These are phyloP conservation scores for Boletus pseudopeckii DNA, from an alignment of 768 basidiomycete genomes.

Conservation along the genomic window DNA sequence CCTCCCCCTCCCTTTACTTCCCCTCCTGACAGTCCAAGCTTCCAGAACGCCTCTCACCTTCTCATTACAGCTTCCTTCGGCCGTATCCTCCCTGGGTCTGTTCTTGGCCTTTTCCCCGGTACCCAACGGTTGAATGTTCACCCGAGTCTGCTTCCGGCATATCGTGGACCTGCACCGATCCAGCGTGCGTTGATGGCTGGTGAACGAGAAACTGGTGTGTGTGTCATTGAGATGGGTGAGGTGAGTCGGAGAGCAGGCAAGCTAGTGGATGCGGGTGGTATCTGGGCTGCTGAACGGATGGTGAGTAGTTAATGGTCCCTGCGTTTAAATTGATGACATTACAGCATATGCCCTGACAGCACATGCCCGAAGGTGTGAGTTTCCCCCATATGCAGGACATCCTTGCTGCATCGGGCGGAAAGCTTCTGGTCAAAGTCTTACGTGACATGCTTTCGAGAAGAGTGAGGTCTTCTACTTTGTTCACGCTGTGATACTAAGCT, in stretches of 20 bases:
- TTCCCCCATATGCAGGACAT: slow-evolving; percentile 55
- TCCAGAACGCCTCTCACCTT: slow-evolving; percentile 44
- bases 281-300: slow-evolving; percentile 54
- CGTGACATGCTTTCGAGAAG: slow-evolving; percentile 57
- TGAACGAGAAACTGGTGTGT: slow-evolving; percentile 71
- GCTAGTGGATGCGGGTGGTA: slow-evolving; percentile 67
- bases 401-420: slow-evolving; percentile 64
- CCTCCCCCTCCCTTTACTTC: slow-evolving; percentile 39
- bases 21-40: not conserved
- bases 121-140: slow-evolving; percentile 78
- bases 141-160: slow-evolving; percentile 80
- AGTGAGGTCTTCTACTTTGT: slow-evolving; percentile 32
- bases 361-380: slow-evolving; percentile 45
- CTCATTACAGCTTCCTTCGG: slow-evolving; percentile 91
- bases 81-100: slow-evolving; percentile 64
- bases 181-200: slow-evolving; percentile 76
- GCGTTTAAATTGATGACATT: not conserved
- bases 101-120: slow-evolving; percentile 60
- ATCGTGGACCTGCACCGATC: slow-evolving; percentile 90
- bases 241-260: slow-evolving; percentile 47
- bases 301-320: slow-evolving; percentile 40
- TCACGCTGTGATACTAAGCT: not conserved
- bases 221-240: slow-evolving; percentile 73
- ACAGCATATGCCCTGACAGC: slow-evolving; percentile 34
- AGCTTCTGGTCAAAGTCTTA: slow-evolving; percentile 66